These are phyloP conservation scores for Chlamydomonas eustigma DNA, from an alignment of 139 green algal species.

Conservation along the genomic window DNA sequence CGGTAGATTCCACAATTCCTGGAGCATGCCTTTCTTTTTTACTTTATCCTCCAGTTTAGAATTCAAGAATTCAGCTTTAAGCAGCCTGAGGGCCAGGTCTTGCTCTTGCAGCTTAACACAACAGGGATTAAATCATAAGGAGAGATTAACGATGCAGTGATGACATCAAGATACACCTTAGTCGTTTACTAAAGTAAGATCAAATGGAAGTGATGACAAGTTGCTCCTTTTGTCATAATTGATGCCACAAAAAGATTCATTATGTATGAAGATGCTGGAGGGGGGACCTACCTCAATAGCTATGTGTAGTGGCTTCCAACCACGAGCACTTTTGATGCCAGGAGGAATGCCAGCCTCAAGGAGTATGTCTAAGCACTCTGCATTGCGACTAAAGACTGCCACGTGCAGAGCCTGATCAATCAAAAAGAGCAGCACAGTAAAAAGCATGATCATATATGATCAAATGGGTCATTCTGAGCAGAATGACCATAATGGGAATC, in stretches of 20 bases:
- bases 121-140: no score
- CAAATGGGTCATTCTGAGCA: no score
- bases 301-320: not conserved
- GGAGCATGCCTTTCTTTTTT: not conserved
- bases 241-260: no score
- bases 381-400: not conserved
- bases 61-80: not conserved
- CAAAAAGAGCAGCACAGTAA: no score
- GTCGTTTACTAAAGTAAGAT: no score
- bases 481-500: no score
- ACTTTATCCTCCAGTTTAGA: not conserved
- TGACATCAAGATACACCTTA: no score
- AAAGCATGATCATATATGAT: no score
- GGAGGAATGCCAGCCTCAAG: not conserved
- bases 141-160: not conserved
- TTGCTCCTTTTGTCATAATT: no score
- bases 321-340: not conserved
- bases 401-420: slow-evolving; percentile 10
- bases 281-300: not conserved
- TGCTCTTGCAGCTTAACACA: not conserved
- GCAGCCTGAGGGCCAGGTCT: not conserved
- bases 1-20: slow-evolving; percentile 3
- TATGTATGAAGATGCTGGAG: not conserved
- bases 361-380: not conserved
- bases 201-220: no score